Evolutionary conservation across 2,329 filamentous ascomycete genomes (phyloP), one percentile per base, ranked within the genome.

Genomic region (Magnaporthiopsis rhizophila): DNA sequence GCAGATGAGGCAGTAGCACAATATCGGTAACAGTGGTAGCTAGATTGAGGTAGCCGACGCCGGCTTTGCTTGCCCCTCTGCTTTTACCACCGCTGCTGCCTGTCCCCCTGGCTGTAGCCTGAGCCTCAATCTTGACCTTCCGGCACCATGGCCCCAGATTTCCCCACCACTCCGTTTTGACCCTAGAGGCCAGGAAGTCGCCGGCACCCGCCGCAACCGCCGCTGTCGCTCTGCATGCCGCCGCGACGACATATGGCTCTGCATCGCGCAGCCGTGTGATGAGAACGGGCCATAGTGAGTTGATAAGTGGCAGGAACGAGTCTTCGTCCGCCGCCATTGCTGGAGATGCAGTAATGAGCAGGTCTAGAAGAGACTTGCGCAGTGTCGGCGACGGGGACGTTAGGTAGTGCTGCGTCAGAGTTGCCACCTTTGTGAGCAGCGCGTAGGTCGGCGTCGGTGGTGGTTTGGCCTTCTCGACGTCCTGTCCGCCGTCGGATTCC

Each of bases 281-380:
- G 6, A 97, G 78, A 8, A 96, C 89, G 0, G 93, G 92, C 94
- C 94, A 99, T 9, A 98, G 80, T 3, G 89, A 88, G 74, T 98
- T 95, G 69, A 98, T 87, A 0, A 98, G 82, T 0, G 95, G 95
- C 1, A 99, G 78, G 73, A 97, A 97, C 0, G 87, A 86, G 66
- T 93, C 87, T 72, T 97, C 90, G 68, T 97, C 87, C 3, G 80
- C 81, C 0, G 89, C 85, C 3, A 99, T 83, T 0, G 90, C 83
- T 0, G 88, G 85, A 5, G 89, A 84, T 3, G 92, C 88, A 0
- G 87, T 91, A 32, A 83, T 79, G 15, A 98, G 83, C 7, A 98
- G 85, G 21, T 86, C 84, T 12, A 99, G 84, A 3, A 99, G 82
- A 0, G 89, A 91, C 36, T 86, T 86, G 57, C 94, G 88, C 11